Evolutionary conservation across 2,329 filamentous ascomycete genomes (phyloP).

Genomic region (Chaetomiaceae sp.): DNA sequence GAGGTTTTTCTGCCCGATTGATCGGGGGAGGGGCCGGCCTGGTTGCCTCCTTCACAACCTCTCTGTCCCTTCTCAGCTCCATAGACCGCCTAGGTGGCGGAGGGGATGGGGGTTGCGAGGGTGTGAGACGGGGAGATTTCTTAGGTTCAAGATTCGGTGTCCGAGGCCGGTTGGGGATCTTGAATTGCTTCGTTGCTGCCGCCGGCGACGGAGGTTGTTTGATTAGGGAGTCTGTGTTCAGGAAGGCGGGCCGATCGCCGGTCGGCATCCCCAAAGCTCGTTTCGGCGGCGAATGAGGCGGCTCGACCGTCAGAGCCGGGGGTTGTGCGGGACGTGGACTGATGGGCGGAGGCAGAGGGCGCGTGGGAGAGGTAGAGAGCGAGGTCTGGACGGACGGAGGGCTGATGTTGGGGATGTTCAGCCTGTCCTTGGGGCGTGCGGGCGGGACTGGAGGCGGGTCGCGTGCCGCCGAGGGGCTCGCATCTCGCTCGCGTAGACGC

Average conservation of each 20-base stretch:
- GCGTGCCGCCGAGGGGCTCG: slow-evolving; percentile 33
- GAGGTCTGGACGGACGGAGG: slow-evolving; percentile 31
- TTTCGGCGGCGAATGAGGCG: slow-evolving; percentile 63
- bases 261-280: slow-evolving; percentile 29
- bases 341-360: slow-evolving; percentile 41
- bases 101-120: slow-evolving; percentile 53
- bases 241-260: slow-evolving; percentile 39
- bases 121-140: slow-evolving; percentile 42
- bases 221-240: slow-evolving; percentile 42
- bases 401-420: slow-evolving; percentile 36
- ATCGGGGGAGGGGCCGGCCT: slow-evolving; percentile 62
- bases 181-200: slow-evolving; percentile 41
- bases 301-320: slow-evolving; percentile 62
- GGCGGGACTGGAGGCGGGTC: slow-evolving; percentile 25
- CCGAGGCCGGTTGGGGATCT: slow-evolving; percentile 49
- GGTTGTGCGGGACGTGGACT: slow-evolving; percentile 42
- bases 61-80: slow-evolving; percentile 48
- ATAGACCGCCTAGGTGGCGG: slow-evolving; percentile 58
- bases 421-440: slow-evolving; percentile 23
- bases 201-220: slow-evolving; percentile 37
- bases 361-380: slow-evolving; percentile 34
- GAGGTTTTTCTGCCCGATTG: slow-evolving; percentile 68
- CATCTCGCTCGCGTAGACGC: slow-evolving; percentile 36
- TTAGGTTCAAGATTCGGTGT: slow-evolving; percentile 45
- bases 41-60: slow-evolving; percentile 30